These are phyloP conservation scores for Salix udensis DNA, from an alignment of 345 rosid species.

Conservation along the genomic window DNA sequence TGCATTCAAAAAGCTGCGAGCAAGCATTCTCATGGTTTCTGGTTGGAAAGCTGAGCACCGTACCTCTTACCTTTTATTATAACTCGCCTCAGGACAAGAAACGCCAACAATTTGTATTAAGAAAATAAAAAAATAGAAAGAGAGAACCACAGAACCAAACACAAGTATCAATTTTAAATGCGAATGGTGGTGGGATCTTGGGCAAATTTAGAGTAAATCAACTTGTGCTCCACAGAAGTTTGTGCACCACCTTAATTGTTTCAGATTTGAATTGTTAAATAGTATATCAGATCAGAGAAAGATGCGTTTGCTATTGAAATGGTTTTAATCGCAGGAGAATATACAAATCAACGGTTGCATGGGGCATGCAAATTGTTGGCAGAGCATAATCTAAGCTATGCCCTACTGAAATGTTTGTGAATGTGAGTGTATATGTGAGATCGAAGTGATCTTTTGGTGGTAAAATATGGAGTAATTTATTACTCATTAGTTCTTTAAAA, in stretches of 20 bases:
- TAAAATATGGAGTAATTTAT: no score
- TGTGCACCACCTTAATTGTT: not conserved
- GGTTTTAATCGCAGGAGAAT: not conserved
- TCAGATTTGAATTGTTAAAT: not conserved
- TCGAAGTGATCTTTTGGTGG: no score
- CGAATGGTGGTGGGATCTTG: constrained; percentile 7
- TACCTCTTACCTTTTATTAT: not conserved
- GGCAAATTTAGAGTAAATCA: not conserved
- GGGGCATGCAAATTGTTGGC: not conserved
- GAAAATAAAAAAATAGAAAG: not conserved
- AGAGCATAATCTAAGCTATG: not conserved
- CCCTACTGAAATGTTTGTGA: not conserved
- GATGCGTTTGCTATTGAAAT: no score
- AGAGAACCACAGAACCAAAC: not conserved
- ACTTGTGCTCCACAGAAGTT: not conserved
- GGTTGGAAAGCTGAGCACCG: constrained; percentile 12
- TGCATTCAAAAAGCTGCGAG: constrained; percentile 7
- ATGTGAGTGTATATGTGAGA: no score
- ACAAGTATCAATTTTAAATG: not conserved
- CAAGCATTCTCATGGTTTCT: not conserved
- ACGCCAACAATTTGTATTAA: not conserved
- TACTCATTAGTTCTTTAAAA: no score
- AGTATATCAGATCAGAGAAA: no score
- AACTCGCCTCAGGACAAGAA: not conserved
- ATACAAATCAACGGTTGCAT: not conserved